Evolutionary conservation across 1,284 basidiomycete genomes (phyloP), one percentile per base, ranked within the genome.

Genomic region (Paramarasmius palmivorus): DNA sequence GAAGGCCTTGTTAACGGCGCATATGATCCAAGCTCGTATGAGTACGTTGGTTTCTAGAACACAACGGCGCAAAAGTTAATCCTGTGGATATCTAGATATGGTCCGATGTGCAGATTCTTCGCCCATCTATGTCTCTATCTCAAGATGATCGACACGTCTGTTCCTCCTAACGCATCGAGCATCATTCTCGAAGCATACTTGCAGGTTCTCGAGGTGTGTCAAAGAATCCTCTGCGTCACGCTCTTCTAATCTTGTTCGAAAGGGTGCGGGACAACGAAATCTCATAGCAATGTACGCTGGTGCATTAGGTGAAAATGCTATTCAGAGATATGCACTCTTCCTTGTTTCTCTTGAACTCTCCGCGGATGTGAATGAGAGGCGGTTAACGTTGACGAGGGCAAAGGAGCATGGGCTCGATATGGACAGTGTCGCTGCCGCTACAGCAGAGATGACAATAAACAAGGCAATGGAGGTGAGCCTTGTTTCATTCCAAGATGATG

Each of bases 281-380:
- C 80, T 98, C 12, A 94, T 99, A 12, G 95, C 95, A 0, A 84
- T 97, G 77, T 99, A 99, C 66, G 93, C 95, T 1, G 86, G 92
- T 40, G 92, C 92, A 37, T 74, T 99, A 19, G 91, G 94, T n/a
- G 88, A 92, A 56, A 93, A 91, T 60, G 95, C 95, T 4, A 87
- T 96, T 45, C 90, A 94, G 62, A 90, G 93, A 42, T 99, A 98
- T 63, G 95, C 95, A 0, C 76, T 89, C 61, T 98, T 95, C 84
- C 77, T 99, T 29, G 85, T 90, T 25, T 90, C 88, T 0, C 83
- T 97, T 57, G 89, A 87, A 51, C 78, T 92, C 9, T 79, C 83
- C 1, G 80, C 86, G 0, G 84, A 90, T 53, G 71, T 81, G 44
- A 73, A 81, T 29, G 87, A 91, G 56, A 83, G 94, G 26, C 76